A percentile compares a stretch with the other conserved stretches of the same genome.
phyloP scores from a whole-genome alignment of 2,329 filamentous ascomycete genomes.

The Davidsoniella neocaledoniae region DNA sequence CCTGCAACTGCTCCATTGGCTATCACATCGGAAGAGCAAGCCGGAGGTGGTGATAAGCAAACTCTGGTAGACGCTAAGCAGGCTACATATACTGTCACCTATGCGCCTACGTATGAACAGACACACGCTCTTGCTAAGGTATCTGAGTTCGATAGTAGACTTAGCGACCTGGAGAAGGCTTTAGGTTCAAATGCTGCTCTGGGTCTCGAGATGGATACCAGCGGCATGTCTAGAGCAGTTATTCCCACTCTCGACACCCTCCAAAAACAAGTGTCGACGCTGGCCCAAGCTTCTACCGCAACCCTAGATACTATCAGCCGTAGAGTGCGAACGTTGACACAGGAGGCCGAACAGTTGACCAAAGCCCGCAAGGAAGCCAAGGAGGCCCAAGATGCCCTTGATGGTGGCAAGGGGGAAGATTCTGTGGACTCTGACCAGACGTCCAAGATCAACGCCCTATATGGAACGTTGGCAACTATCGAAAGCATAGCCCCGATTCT shows the following conservation, averaged over 20 bases:
- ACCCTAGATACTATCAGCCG: constrained; percentile 57
- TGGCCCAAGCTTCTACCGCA: constrained; percentile 55
- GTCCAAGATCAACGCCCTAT: constrained; percentile 80
- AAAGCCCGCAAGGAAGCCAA: constrained; percentile 47
- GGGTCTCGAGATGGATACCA: constrained; percentile 42
- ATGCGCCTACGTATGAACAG: constrained; percentile 46
- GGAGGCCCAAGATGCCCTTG: constrained; percentile 40
- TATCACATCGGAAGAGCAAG: not conserved
- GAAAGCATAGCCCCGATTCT: constrained; percentile 72
- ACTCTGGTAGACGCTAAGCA: constrained; percentile 15
- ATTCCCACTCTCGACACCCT: constrained; percentile 68
- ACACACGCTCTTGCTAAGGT: constrained; percentile 61
- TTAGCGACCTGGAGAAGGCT: constrained; percentile 61
- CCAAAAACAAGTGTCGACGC: constrained; percentile 60
- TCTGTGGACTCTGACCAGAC: constrained; percentile 50
- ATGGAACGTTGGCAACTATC: constrained; percentile 75
- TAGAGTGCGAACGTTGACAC: constrained; percentile 50
- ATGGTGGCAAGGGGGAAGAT: constrained; percentile 7
- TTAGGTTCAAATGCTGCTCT: constrained; percentile 62
- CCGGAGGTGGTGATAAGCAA: constrained; percentile 13
- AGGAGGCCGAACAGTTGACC: constrained; percentile 56
- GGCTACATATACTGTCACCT: constrained; percentile 47
- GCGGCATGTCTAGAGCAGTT: constrained; percentile 48
- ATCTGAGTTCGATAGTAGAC: constrained; percentile 72
- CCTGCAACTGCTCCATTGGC: not conserved